Evolutionary conservation across 1,139 yeast species (phyloP).

Genomic region (Scheffersomyces illinoinensis): DNA sequence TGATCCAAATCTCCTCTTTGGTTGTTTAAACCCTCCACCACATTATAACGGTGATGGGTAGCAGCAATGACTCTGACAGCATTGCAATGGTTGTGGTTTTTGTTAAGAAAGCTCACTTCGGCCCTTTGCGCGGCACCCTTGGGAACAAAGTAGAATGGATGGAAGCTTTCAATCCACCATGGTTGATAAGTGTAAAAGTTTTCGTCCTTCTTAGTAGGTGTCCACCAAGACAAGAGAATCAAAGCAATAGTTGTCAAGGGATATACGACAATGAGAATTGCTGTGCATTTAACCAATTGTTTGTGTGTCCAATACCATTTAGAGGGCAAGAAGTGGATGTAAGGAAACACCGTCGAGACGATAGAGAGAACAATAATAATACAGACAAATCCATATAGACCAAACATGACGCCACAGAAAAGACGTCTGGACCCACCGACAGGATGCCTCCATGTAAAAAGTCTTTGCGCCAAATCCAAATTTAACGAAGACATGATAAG

Average conservation of each 20-base stretch:
- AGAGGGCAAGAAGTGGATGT: constrained; percentile 53
- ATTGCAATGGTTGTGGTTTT: constrained; percentile 51
- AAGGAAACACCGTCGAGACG: constrained; percentile 66
- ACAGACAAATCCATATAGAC: constrained; percentile 53
- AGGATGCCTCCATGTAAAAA: constrained; percentile 84
- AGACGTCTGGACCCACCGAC: constrained; percentile 61
- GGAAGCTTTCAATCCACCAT: constrained; percentile 73
- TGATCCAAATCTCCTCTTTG: constrained; percentile 52
- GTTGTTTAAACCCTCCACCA: constrained; percentile 47
- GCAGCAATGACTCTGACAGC: constrained; percentile 53
- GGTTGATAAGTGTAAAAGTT: constrained; percentile 67
- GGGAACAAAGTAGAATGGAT: constrained; percentile 54
- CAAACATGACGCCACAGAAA: constrained; percentile 57
- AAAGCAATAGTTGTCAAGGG: constrained; percentile 55
- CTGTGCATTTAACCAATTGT: constrained; percentile 58
- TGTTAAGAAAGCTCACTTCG: constrained; percentile 49
- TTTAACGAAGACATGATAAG: constrained; percentile 58
- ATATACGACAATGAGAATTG: constrained; percentile 58
- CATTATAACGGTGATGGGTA: constrained; percentile 43
- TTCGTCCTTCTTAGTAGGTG: constrained; percentile 58
- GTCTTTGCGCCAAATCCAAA: constrained; percentile 70
- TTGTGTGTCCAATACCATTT: constrained; percentile 50
- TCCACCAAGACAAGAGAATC: constrained; percentile 52
- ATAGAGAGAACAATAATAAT: constrained; percentile 68
- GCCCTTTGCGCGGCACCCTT: constrained; percentile 50